Percentiles rank a stretch among this genome's conserved stretches.
Conservation (phyloP, 2,329 filamentous ascomycete species). For the Phyllosticta ampelicida region DNA sequence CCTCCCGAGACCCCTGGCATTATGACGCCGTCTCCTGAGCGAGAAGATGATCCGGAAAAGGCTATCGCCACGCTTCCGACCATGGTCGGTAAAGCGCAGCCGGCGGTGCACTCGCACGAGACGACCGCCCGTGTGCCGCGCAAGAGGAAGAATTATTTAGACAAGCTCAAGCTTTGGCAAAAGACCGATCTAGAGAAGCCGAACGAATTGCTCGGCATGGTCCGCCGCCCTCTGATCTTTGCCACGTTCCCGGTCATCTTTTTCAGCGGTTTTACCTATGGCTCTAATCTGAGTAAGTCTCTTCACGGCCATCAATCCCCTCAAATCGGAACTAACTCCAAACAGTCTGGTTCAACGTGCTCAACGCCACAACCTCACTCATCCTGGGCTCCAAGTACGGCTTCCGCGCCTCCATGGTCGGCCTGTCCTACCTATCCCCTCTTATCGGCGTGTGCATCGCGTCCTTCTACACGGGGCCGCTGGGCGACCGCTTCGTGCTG, state of each 20-base stretch:
- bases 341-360: constrained; percentile 32
- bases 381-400: constrained; percentile 29
- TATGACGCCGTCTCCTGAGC: constrained; percentile 1
- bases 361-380: constrained; percentile 32
- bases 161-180: constrained; percentile 24
- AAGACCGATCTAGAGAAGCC: constrained; percentile 20
- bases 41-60: constrained; percentile 7
- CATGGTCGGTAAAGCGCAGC: not conserved
- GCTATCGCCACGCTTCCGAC: not conserved
- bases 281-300: constrained; percentile 20
- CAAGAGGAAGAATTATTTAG: constrained; percentile 20
- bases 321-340: too few species aligned
- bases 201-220: constrained; percentile 20
- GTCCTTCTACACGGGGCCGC: constrained; percentile 17
- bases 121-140: not conserved
- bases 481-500: constrained; percentile 26
- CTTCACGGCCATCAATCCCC: too few species aligned
- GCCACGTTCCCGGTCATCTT: constrained; percentile 30
- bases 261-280: constrained; percentile 32
- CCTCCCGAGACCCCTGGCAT: constrained; percentile 9
- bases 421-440: constrained; percentile 26
- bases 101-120: constrained; percentile 2
- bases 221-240: constrained; percentile 21
- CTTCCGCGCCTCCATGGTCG: constrained; percentile 29
- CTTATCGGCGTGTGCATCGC: constrained; percentile 27